Conservation (phyloP, 2,329 filamentous ascomycete species). For the Colletotrichum spinosum region DNA sequence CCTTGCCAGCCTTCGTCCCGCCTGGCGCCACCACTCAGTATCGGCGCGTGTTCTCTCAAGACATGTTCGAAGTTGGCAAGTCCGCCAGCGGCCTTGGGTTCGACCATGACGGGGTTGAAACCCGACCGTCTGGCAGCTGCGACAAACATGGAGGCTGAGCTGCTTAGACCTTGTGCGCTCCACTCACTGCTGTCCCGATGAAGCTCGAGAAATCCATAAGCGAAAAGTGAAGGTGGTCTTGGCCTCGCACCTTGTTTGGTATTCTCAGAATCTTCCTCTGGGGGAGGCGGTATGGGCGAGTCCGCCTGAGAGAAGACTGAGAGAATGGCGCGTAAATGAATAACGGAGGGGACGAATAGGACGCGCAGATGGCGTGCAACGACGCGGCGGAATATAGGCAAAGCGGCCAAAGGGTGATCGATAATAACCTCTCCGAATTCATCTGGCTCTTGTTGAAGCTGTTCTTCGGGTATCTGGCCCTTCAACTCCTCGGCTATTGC, state of each 20-base stretch:
- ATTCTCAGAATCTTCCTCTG: conserved; percentile 5
- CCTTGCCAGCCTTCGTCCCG: conserved; percentile 69
- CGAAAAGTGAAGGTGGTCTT: conserved; percentile 60
- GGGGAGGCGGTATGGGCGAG: conserved; percentile 52
- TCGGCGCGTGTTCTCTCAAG: conserved; percentile 65
- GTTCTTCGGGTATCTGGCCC: conserved; percentile 10
- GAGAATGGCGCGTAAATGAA: conserved; percentile 82
- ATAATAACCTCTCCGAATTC: background rate
- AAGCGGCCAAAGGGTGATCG: conserved; percentile 59
- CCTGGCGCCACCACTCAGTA: conserved; percentile 69
- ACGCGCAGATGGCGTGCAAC: conserved; percentile 76
- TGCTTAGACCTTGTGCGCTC: conserved; percentile 78
- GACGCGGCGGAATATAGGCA: conserved; percentile 77
- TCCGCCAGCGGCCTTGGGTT: conserved; percentile 51
- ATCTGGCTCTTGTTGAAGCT: background rate
- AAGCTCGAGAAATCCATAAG: conserved; percentile 74
- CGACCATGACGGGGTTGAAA: conserved; percentile 60
- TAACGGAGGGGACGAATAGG: conserved; percentile 79
- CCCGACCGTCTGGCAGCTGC: conserved; percentile 65
- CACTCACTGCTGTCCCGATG: conserved; percentile 79
- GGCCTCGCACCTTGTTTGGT: too few species aligned
- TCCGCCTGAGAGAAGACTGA: conserved; percentile 61
- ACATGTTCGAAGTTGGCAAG: conserved; percentile 50
- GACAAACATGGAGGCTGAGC: conserved; percentile 71
- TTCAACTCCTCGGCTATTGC: conserved; percentile 63